A percentile compares a stretch with the other conserved stretches of the same genome.
Conservation (phyloP, 306 rosid species). For the Senna tora region DNA sequence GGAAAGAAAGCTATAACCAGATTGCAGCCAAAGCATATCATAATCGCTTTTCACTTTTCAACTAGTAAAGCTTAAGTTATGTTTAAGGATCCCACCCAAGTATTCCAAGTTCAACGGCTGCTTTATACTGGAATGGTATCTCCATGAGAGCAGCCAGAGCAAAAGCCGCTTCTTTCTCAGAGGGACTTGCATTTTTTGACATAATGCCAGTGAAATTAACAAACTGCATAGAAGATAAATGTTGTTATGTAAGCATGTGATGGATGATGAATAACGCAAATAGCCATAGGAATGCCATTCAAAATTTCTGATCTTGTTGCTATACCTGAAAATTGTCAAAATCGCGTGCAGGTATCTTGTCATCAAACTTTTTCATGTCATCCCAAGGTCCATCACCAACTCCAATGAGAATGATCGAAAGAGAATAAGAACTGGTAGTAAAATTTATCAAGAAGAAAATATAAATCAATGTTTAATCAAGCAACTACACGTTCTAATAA, state of each 20-base stretch:
- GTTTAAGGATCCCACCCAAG: constrained; percentile 62
- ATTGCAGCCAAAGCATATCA: neutral
- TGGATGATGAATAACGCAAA: constrained; percentile 8
- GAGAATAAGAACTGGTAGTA: constrained; percentile 66
- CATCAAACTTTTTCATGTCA: constrained; percentile 88
- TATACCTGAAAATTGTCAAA: constrained; percentile 89
- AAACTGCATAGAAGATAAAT: constrained; percentile 53
- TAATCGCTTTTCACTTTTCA: neutral
- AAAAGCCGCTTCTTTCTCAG: constrained; percentile 80
- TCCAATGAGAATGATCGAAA: constrained; percentile 85
- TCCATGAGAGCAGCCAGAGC: constrained; percentile 98
- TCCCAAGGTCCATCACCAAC: constrained; percentile 99
- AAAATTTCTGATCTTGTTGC: constrained; percentile 4
- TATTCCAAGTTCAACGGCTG: constrained; percentile 56
- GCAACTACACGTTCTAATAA: neutral
- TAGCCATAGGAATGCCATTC: neutral
- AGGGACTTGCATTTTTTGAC: constrained; percentile 42
- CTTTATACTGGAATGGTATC: constrained; percentile 90
- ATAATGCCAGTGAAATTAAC: constrained; percentile 81
- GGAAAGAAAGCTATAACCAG: neutral
- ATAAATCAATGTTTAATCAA: constrained; percentile 25
- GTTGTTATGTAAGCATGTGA: neutral
- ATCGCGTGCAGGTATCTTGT: constrained; percentile 78
- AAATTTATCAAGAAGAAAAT: constrained; percentile 21
- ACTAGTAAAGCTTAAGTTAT: neutral